Evolutionary conservation across 1,284 basidiomycete genomes (phyloP).

Genomic region (Ganoderma multipileum): DNA sequence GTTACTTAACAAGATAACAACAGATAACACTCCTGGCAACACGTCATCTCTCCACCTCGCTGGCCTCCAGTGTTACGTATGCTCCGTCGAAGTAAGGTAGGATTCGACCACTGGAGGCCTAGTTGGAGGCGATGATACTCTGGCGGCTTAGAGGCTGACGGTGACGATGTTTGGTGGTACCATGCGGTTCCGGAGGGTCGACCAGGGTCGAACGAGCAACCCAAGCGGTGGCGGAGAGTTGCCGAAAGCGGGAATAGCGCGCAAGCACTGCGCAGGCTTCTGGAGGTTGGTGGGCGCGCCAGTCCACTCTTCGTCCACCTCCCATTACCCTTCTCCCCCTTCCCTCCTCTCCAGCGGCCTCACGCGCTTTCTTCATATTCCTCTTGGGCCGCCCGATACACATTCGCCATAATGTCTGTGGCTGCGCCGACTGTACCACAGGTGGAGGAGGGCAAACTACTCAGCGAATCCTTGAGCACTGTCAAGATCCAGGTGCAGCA

Average conservation of each 20-base stretch:
- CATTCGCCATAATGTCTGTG: conserved; percentile 29
- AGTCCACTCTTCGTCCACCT: conserved; percentile 7
- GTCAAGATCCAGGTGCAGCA: conserved; percentile 94
- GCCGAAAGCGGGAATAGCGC: conserved; percentile 2
- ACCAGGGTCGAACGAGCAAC: neutral
- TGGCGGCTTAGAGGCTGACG: neutral
- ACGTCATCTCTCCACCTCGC: neutral
- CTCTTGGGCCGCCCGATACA: conserved; percentile 1
- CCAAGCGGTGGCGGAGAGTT: neutral
- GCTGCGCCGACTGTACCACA: conserved; percentile 32
- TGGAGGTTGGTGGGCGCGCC: neutral
- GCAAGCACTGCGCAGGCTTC: neutral
- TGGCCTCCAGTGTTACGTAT: neutral
- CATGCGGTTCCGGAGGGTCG: neutral
- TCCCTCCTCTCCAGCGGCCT: conserved; percentile 7
- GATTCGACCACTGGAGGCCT: too few relatives aligned
- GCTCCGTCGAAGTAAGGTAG: neutral
- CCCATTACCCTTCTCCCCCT: neutral
- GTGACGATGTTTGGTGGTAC: neutral
- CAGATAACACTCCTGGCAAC: neutral
- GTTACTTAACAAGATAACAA: neutral
- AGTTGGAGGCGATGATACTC: neutral
- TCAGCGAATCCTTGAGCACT: conserved; percentile 82
- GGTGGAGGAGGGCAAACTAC: conserved; percentile 78
- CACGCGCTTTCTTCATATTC: neutral